phyloP scores from a whole-genome alignment of 176 grass and related monocot genomes.

The Otatea glauca region DNA sequence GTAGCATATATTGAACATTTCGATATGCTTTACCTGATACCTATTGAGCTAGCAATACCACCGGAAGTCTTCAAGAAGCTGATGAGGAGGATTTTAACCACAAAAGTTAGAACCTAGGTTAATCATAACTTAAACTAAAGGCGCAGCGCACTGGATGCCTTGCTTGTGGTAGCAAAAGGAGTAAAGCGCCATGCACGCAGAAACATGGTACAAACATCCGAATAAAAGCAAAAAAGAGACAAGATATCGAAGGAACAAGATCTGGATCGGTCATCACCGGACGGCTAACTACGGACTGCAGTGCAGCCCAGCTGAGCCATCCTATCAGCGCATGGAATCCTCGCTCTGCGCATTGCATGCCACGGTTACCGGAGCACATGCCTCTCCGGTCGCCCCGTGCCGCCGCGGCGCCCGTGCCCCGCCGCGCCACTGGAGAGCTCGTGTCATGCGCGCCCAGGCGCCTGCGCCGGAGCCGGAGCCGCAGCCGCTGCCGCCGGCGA shows the following conservation, averaged over 20 bases:
- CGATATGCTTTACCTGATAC: neutral
- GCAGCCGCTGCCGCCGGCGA: neutral
- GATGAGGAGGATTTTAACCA: neutral
- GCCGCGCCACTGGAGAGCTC: neutral
- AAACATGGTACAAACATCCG: neutral
- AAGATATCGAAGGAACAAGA: neutral
- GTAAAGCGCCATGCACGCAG: conserved; percentile 20
- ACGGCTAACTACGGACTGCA: no score
- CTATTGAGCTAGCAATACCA: neutral
- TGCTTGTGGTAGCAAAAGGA: conserved; percentile 38
- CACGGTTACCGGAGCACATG: neutral
- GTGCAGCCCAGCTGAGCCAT: neutral
- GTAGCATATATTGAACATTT: no score
- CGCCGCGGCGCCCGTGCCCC: neutral
- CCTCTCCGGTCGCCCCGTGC: neutral
- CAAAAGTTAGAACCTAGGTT: neutral
- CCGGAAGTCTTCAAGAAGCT: neutral
- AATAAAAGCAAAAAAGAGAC: conserved; percentile 4
- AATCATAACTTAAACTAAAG: neutral
- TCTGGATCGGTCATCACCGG: neutral
- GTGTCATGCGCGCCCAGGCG: neutral
- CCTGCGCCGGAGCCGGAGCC: neutral
- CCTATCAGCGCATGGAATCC: conserved; percentile 32
- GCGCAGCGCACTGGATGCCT: conserved; percentile 16
- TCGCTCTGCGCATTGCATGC: conserved; percentile 15